Evolutionary conservation across 169 alveolate genomes (phyloP).

Genomic region (Cryptosporidium sp.): DNA sequence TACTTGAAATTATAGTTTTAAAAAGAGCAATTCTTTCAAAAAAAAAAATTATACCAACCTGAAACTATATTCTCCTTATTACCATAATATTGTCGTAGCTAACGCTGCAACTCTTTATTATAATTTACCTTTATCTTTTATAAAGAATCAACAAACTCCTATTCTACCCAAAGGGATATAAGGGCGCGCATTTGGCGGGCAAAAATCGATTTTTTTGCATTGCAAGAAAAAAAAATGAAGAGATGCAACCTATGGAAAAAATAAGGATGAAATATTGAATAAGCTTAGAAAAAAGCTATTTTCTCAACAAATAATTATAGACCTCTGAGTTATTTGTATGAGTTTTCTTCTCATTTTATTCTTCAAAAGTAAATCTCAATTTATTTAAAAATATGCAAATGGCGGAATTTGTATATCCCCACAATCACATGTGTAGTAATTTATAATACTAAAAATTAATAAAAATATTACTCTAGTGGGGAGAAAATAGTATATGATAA

Average conservation of each 20-base stretch:
- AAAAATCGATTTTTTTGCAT: neutral
- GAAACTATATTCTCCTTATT: neutral
- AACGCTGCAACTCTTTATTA: neutral
- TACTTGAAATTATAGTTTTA: neutral
- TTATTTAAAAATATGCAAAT: neutral
- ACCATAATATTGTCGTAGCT: neutral
- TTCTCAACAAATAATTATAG: neutral
- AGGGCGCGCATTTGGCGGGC: constrained; percentile 18
- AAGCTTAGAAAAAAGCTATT: neutral
- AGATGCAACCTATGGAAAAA: neutral
- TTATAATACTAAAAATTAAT: neutral
- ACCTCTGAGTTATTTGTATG: neutral
- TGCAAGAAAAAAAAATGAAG: neutral
- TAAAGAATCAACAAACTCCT: neutral
- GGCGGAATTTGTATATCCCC: constrained; percentile 53
- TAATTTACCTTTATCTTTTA: neutral
- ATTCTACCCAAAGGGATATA: constrained; percentile 1
- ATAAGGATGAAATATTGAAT: neutral
- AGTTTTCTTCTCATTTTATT: neutral
- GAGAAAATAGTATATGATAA: neutral
- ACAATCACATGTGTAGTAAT: constrained; percentile 36
- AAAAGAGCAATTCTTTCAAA: neutral
- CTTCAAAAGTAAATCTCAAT: neutral
- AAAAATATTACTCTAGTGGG: neutral
- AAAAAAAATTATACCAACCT: neutral